Conservation (phyloP, 2,329 filamentous ascomycete genomes). For the Fusarium protoensiforme region DNA sequence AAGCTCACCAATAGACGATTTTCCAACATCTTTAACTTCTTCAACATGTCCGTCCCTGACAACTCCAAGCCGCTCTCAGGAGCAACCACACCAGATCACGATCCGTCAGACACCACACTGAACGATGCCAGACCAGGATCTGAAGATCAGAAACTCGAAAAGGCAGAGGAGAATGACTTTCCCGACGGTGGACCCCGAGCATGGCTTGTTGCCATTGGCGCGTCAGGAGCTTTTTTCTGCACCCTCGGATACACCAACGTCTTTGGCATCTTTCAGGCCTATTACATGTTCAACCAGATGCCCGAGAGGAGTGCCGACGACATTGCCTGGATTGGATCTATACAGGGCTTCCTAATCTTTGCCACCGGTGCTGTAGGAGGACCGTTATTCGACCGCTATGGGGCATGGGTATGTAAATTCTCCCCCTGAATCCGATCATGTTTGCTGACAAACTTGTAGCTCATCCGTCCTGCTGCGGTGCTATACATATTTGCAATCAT, state of each 20-base stretch:
- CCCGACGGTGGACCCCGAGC: slow-evolving; percentile 12
- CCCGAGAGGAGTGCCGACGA: slow-evolving; percentile 33
- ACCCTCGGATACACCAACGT: slow-evolving; percentile 42
- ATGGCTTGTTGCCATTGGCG: slow-evolving; percentile 31
- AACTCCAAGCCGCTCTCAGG: not conserved
- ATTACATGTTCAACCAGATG: slow-evolving; percentile 42
- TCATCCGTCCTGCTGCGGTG: slow-evolving; percentile 22
- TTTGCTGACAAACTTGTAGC: slow-evolving; percentile 32
- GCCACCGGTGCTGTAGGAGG: slow-evolving; percentile 48
- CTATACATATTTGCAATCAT: slow-evolving; percentile 29
- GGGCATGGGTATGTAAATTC: slow-evolving; percentile 47
- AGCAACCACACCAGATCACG: not conserved
- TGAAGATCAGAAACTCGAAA: not conserved
- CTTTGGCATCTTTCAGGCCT: slow-evolving; percentile 43
- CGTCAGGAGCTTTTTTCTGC: slow-evolving; percentile 39
- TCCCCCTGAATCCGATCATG: slow-evolving; percentile 43
- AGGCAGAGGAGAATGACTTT: not conserved
- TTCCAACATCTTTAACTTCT: not conserved
- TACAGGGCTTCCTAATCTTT: slow-evolving; percentile 41
- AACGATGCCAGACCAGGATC: not conserved
- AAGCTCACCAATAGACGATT: not conserved
- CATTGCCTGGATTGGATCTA: slow-evolving; percentile 43
- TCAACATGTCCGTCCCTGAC: not conserved
- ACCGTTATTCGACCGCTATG: slow-evolving; percentile 56
- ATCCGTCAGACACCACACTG: not conserved